Percentiles rank a stretch among this genome's conserved stretches.
These are phyloP conservation scores for Cokeromyces recurvatus DNA, from an alignment of 371 early-diverging fungal species.

Conservation along the genomic window DNA sequence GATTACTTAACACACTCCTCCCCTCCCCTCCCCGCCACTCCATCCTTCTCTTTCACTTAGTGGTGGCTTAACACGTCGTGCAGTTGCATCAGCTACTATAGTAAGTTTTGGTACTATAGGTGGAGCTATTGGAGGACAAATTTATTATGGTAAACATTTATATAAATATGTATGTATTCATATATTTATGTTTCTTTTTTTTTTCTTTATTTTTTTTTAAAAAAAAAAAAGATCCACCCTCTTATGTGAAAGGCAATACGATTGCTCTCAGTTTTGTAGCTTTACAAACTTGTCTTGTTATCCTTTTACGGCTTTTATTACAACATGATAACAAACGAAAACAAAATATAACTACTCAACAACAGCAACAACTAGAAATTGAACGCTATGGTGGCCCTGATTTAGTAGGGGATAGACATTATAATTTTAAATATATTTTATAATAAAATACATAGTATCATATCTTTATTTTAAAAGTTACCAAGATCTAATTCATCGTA, in stretches of 20 bases:
- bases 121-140: constrained; percentile 36
- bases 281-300: constrained; percentile 19
- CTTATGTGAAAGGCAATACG: constrained; percentile 23
- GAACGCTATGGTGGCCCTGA: constrained; percentile 31
- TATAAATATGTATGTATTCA: background rate
- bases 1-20: no score
- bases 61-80: constrained; percentile 34
- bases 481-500: constrained; percentile 27
- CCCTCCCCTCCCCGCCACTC: no score
- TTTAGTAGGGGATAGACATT: constrained; percentile 40
- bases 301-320: constrained; percentile 13
- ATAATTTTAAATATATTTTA: constrained; percentile 22
- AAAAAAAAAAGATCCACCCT: constrained; percentile 21
- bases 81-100: constrained; percentile 34
- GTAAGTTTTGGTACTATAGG: constrained; percentile 34
- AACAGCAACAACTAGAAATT: constrained; percentile 22
- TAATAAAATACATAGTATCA: background rate
- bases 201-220: no score
- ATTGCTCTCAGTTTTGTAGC: constrained; percentile 29
- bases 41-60: constrained; percentile 2
- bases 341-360: constrained; percentile 13
- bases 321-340: constrained; percentile 28
- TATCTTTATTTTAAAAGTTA: constrained; percentile 7
- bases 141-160: constrained; percentile 29
- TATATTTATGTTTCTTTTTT: background rate